Conservation (phyloP, 768 basidiomycete species). For the Pulveroboletus sp. region DNA sequence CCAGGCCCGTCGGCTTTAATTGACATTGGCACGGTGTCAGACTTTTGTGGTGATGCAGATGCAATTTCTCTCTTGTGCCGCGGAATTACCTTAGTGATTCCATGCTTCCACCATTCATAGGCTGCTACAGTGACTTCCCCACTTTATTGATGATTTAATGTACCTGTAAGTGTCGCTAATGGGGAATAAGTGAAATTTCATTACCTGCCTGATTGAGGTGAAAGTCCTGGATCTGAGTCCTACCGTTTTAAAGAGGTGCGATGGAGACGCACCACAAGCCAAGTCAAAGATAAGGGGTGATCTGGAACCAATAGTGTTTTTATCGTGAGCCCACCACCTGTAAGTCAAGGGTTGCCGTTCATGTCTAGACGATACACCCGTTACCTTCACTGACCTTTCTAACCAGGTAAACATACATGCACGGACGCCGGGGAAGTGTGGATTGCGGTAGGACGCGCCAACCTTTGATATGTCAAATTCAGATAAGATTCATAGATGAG, state of each 20-base stretch:
- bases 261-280: slow-evolving; percentile 24
- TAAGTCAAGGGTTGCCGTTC: slow-evolving; percentile 11
- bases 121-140: slow-evolving; percentile 61
- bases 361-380: not conserved
- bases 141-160: slow-evolving; percentile 29
- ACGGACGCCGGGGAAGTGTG: slow-evolving; percentile 64
- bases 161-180: slow-evolving; percentile 22
- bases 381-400: slow-evolving; percentile 36
- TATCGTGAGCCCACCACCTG: slow-evolving; percentile 26
- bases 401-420: slow-evolving; percentile 51
- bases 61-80: slow-evolving; percentile 7
- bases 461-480: slow-evolving; percentile 33
- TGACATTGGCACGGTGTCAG: not conserved
- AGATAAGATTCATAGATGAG: not conserved
- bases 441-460: slow-evolving; percentile 65
- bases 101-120: slow-evolving; percentile 55
- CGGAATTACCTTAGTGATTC: slow-evolving; percentile 18
- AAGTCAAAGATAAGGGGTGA: slow-evolving; percentile 25
- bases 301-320: slow-evolving; percentile 5
- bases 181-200: not conserved
- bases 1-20: not conserved
- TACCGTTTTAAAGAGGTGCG: not conserved
- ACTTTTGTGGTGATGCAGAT: not conserved
- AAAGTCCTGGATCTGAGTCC: not conserved
- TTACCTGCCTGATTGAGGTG: slow-evolving; percentile 21